Percentiles rank a stretch among this genome's conserved stretches.
phyloP scores from a whole-genome alignment of 2,329 filamentous ascomycete genomes.

The Bertia moriformis region DNA sequence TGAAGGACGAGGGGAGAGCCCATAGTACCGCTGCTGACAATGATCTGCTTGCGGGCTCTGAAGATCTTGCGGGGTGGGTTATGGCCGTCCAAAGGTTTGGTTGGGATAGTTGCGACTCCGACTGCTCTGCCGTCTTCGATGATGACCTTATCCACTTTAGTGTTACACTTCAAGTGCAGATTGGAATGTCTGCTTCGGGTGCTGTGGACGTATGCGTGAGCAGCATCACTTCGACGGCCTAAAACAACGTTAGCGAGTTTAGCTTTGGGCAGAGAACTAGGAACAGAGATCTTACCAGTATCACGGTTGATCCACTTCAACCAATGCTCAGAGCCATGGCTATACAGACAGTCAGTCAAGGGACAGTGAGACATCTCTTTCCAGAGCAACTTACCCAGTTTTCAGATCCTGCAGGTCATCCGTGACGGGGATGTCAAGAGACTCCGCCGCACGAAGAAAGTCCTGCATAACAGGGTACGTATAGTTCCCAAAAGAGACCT shows the following conservation, averaged over 20 bases:
- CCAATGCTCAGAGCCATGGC: constrained; percentile 66
- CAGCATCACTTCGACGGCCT: constrained; percentile 61
- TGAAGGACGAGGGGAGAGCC: constrained; percentile 64
- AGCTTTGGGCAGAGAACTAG: constrained; percentile 7
- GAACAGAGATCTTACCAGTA: constrained; percentile 12
- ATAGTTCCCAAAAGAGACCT: constrained; percentile 69
- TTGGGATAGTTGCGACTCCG: constrained; percentile 38
- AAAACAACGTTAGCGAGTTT: not conserved
- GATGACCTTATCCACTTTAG: constrained; percentile 65
- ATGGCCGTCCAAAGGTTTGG: constrained; percentile 49
- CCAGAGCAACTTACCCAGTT: constrained; percentile 15
- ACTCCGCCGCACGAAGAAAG: constrained; percentile 59
- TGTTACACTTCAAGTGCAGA: constrained; percentile 59
- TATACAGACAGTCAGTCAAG: too few species aligned
- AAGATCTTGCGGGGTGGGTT: constrained; percentile 38
- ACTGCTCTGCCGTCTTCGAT: constrained; percentile 60
- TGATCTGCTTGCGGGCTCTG: constrained; percentile 58
- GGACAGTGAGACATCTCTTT: not conserved
- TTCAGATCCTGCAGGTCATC: constrained; percentile 59
- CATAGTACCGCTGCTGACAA: constrained; percentile 59
- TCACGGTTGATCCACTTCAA: constrained; percentile 72
- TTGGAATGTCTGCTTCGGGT: constrained; percentile 58
- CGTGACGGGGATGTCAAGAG: constrained; percentile 57
- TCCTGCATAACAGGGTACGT: constrained; percentile 73
- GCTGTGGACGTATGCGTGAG: constrained; percentile 65